phyloP scores from a whole-genome alignment of 306 rosid genomes.

The Cicer judaicum region DNA sequence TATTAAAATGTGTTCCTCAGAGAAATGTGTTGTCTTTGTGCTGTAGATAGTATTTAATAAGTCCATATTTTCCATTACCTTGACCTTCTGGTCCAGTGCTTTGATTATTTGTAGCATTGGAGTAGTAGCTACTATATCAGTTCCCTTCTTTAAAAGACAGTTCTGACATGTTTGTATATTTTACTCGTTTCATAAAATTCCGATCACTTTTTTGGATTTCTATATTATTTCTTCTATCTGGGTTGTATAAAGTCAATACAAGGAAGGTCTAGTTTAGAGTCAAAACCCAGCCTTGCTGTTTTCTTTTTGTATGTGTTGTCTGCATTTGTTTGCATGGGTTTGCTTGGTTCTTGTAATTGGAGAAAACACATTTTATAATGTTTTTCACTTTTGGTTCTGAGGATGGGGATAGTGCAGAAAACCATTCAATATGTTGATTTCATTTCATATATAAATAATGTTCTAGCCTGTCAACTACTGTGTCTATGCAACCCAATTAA shows the following conservation, averaged over 20 bases:
- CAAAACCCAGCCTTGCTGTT: slow-evolving; percentile 15
- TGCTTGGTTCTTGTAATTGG: slow-evolving; percentile 11
- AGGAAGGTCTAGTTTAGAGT: slow-evolving; percentile 18
- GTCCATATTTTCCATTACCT: slow-evolving; percentile 21
- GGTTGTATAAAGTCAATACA: slow-evolving; percentile 28
- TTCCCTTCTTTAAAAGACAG: slow-evolving; percentile 23
- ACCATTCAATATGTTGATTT: background rate
- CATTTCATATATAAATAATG: slow-evolving; percentile 29
- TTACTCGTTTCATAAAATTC: slow-evolving; percentile 6
- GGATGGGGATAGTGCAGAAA: slow-evolving; percentile 10
- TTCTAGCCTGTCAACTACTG: slow-evolving; percentile 1
- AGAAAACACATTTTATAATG: background rate
- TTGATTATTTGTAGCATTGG: slow-evolving; percentile 22
- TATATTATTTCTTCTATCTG: slow-evolving; percentile 19
- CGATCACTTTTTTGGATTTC: slow-evolving; percentile 6
- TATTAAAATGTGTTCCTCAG: slow-evolving; percentile 12
- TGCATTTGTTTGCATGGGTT: slow-evolving; percentile 18
- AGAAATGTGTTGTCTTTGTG: background rate
- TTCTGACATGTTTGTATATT: background rate
- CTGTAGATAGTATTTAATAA: background rate
- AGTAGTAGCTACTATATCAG: slow-evolving; percentile 16
- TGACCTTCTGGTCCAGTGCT: slow-evolving; percentile 1
- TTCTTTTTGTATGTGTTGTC: slow-evolving; percentile 1
- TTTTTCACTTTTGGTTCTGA: slow-evolving; percentile 5
- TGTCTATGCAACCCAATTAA: slow-evolving; percentile 6